Percentiles rank a stretch among this genome's conserved stretches.
These are phyloP conservation scores for Imleria badia DNA, from an alignment of 768 basidiomycete species.

Conservation along the genomic window DNA sequence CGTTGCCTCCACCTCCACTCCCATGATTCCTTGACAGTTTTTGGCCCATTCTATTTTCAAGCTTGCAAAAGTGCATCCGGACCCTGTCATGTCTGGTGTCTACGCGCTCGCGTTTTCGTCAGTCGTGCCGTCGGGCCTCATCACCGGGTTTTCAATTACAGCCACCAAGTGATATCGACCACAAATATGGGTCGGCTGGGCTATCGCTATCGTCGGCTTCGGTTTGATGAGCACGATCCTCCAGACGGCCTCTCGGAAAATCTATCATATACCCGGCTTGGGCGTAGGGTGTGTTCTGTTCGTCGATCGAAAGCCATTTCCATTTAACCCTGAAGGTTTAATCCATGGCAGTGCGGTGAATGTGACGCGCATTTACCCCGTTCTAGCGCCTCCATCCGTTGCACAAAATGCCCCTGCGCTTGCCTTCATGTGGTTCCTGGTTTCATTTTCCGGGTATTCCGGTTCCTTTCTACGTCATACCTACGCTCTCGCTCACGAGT, in stretches of 20 bases:
- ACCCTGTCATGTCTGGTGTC: slow-evolving; percentile 33
- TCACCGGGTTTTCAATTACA: slow-evolving; percentile 30
- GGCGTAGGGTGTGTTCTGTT: not conserved
- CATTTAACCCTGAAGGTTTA: too few species aligned
- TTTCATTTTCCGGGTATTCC: not conserved
- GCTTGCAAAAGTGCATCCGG: slow-evolving; percentile 35
- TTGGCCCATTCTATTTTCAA: slow-evolving; percentile 45
- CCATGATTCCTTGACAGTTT: slow-evolving; percentile 26
- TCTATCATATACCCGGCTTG: slow-evolving; percentile 3
- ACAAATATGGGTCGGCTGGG: slow-evolving; percentile 35
- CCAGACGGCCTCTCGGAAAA: slow-evolving; percentile 20
- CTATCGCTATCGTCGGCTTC: slow-evolving; percentile 32
- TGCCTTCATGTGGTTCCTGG: too few species aligned
- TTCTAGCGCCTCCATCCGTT: too few species aligned
- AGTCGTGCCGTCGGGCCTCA: too few species aligned
- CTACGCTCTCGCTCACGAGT: too few species aligned
- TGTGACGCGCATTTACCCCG: too few species aligned
- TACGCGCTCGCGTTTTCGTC: slow-evolving; percentile 11
- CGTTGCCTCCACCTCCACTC: not conserved
- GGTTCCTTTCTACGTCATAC: too few species aligned
- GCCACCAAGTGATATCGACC: slow-evolving; percentile 32
- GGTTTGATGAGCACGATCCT: slow-evolving; percentile 35
- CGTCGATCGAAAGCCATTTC: too few species aligned
- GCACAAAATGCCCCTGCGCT: too few species aligned
- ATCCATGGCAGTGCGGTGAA: too few species aligned